A percentile compares a stretch with the other conserved stretches of the same genome.
Conservation (phyloP, 495 filamentous ascomycete species). For the Astrocystis sublimbata region DNA sequence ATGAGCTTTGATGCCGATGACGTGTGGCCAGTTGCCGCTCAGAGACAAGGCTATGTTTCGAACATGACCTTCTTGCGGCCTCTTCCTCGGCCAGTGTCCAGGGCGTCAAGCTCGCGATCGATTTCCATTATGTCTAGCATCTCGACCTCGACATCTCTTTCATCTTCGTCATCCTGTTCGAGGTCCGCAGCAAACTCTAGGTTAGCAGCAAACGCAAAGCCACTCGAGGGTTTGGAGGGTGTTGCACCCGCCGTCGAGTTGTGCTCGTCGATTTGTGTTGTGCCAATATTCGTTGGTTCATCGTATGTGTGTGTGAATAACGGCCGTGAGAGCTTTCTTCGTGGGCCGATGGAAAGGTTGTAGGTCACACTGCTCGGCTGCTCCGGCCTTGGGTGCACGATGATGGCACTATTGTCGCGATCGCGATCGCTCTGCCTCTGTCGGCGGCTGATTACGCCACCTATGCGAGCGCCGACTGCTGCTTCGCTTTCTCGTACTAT, state of each 20-base stretch:
- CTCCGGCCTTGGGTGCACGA: constrained; percentile 42
- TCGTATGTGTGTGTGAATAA: constrained; percentile 23
- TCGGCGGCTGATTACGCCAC: constrained; percentile 37
- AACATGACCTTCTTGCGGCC: constrained; percentile 53
- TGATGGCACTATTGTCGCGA: constrained; percentile 41
- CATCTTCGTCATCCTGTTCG: constrained; percentile 45
- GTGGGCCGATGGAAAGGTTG: constrained; percentile 44
- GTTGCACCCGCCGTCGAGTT: constrained; percentile 17
- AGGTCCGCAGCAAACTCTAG: constrained; percentile 43
- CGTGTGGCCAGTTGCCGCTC: neutral
- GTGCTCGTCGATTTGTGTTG: constrained; percentile 11
- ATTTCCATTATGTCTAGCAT: constrained; percentile 59
- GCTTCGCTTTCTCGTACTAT: constrained; percentile 54
- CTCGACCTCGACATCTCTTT: constrained; percentile 52
- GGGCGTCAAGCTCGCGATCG: constrained; percentile 51
- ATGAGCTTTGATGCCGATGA: constrained; percentile 8
- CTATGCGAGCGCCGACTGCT: constrained; percentile 35
- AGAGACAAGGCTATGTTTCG: constrained; percentile 27
- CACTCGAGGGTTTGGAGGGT: constrained; percentile 25
- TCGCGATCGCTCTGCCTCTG: constrained; percentile 26
- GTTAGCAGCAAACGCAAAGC: constrained; percentile 47
- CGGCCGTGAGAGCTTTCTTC: constrained; percentile 22
- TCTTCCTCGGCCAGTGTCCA: constrained; percentile 45
- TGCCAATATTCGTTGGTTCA: constrained; percentile 23
- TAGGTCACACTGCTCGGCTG: constrained; percentile 45